These are phyloP conservation scores for Quercus variabilis DNA, from an alignment of 306 rosid species.

Conservation along the genomic window DNA sequence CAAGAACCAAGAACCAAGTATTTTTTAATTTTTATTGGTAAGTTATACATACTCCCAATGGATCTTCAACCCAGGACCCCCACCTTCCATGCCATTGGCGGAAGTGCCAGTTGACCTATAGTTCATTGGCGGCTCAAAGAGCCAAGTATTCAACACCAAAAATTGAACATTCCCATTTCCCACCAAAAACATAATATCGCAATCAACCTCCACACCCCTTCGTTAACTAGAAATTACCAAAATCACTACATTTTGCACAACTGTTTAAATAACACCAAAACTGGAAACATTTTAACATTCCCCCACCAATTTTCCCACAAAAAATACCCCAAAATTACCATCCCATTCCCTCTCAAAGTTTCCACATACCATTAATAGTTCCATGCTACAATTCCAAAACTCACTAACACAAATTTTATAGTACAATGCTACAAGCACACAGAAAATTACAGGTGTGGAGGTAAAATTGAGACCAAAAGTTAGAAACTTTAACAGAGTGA, in stretches of 20 bases:
- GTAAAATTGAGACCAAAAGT: not conserved
- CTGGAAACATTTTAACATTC: not conserved
- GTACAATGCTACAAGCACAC: not conserved
- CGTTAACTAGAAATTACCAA: not conserved
- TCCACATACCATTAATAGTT: not conserved
- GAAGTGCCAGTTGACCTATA: too few relatives aligned
- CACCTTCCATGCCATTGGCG: too few relatives aligned
- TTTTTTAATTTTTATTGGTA: too few relatives aligned
- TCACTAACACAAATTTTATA: not conserved
- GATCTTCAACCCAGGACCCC: too few relatives aligned
- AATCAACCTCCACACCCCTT: not conserved
- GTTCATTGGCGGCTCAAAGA: too few relatives aligned
- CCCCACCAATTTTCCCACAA: not conserved
- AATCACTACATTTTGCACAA: not conserved
- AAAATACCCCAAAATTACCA: not conserved
- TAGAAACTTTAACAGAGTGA: not conserved
- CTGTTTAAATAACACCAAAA: not conserved
- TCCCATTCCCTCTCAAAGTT: not conserved
- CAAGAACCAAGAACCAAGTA: too few relatives aligned
- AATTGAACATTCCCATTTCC: too few relatives aligned
- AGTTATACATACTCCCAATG: too few relatives aligned
- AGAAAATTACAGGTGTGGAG: not conserved
- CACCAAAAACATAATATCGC: too few relatives aligned
- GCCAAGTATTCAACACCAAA: too few relatives aligned
- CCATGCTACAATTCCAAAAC: not conserved